phyloP scores from a whole-genome alignment of 208 protist genomes.

The Acanthamoeba triangularis region DNA sequence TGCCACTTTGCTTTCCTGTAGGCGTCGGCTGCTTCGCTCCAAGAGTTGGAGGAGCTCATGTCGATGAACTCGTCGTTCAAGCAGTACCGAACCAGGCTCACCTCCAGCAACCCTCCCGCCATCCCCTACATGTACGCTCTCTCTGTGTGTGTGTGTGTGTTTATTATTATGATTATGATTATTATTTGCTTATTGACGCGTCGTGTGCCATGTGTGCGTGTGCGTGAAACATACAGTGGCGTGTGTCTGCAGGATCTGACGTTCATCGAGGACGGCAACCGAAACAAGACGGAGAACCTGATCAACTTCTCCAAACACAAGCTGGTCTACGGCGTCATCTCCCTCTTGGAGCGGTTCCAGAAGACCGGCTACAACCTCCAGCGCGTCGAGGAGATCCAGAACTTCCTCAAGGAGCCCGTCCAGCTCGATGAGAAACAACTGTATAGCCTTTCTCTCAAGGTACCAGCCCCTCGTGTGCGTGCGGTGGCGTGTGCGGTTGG shows the following conservation, averaged over 20 bases:
- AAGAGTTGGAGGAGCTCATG: conserved; percentile 70
- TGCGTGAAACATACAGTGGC: conserved; percentile 32
- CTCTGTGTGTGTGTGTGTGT: no score
- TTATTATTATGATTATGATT: not conserved
- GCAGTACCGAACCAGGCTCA: conserved; percentile 12
- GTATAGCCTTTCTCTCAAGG: conserved; percentile 75
- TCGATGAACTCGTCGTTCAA: conserved; percentile 77
- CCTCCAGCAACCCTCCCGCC: conserved; percentile 12
- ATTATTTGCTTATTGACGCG: not conserved
- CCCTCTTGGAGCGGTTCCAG: conserved; percentile 54
- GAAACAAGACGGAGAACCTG: conserved; percentile 75
- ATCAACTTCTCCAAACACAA: conserved; percentile 80
- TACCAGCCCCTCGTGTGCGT: not conserved
- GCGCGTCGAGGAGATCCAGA: conserved; percentile 42
- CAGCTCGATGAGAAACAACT: conserved; percentile 61
- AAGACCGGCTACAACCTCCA: conserved; percentile 74
- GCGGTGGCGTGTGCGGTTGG: not conserved
- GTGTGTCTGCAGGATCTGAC: conserved; percentile 78
- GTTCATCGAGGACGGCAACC: conserved; percentile 79
- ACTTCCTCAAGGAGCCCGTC: conserved; percentile 16
- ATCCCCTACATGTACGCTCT: conserved; percentile 71
- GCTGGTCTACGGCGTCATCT: conserved; percentile 76
- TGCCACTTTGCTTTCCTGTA: not conserved
- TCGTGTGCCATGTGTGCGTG: not conserved
- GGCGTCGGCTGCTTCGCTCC: not conserved